Evolutionary conservation across 2,329 filamentous ascomycete genomes (phyloP).

Genomic region (Aspergillus aculeatus): DNA sequence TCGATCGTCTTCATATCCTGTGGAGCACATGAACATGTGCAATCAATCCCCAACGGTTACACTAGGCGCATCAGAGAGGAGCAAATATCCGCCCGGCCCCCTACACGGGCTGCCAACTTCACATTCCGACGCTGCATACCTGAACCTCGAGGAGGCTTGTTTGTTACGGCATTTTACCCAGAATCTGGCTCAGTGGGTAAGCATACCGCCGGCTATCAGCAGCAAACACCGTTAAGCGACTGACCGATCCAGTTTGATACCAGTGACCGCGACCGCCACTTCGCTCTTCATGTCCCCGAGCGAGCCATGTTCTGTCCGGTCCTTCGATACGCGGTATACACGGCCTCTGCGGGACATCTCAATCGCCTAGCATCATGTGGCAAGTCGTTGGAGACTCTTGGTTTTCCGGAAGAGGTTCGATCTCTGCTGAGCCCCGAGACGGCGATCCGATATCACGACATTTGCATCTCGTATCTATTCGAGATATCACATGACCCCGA

Average conservation of each 20-base stretch:
- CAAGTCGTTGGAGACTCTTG: neutral
- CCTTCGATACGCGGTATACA: slow-evolving; percentile 7
- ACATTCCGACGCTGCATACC: slow-evolving; percentile 3
- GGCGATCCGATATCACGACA: slow-evolving; percentile 8
- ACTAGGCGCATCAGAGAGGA: too few relatives aligned
- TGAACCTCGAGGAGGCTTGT: slow-evolving; percentile 6
- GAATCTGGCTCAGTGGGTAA: slow-evolving; percentile 3
- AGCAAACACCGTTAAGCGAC: neutral
- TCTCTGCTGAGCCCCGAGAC: neutral
- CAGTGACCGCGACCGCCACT: slow-evolving; percentile 11
- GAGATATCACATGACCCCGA: slow-evolving; percentile 33
- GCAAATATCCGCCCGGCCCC: neutral
- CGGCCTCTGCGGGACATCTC: slow-evolving; percentile 9
- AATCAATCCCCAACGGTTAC: too few relatives aligned
- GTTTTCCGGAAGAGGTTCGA: neutral
- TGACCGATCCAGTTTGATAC: slow-evolving; percentile 5
- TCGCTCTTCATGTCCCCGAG: slow-evolving; percentile 3
- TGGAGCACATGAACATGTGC: too few relatives aligned
- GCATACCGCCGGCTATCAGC: neutral
- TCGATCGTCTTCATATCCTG: too few relatives aligned
- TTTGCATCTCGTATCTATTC: slow-evolving; percentile 20
- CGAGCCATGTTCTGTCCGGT: slow-evolving; percentile 9
- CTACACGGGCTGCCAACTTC: slow-evolving; percentile 5
- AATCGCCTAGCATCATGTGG: neutral
- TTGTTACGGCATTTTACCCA: slow-evolving; percentile 10